Conservation (phyloP, 2,329 filamentous ascomycete species). For the Aureobasidium uvarum region DNA sequence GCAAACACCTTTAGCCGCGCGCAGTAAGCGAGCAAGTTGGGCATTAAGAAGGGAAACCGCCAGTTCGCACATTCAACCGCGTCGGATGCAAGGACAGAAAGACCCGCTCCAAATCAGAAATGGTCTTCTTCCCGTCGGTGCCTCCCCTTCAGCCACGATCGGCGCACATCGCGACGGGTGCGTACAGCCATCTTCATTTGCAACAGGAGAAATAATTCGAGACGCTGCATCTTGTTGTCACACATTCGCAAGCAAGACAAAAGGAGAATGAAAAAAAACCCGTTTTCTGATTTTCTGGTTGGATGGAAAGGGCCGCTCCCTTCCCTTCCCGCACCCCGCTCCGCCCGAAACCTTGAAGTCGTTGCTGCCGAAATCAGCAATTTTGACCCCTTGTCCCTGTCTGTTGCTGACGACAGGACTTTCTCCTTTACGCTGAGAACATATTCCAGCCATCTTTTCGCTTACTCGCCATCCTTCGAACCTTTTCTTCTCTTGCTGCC, state of each 20-base stretch:
- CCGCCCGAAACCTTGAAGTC: constrained; percentile 18
- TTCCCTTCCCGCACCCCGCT: constrained; percentile 4
- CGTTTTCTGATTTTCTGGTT: constrained; percentile 7
- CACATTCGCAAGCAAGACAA: neutral
- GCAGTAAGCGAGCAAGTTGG: constrained; percentile 17
- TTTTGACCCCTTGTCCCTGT: neutral
- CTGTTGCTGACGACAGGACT: neutral
- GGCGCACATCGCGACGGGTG: neutral
- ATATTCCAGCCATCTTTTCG: neutral
- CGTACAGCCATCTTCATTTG: neutral
- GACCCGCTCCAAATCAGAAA: constrained; percentile 16
- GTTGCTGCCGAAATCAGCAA: neutral
- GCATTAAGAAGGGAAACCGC: neutral
- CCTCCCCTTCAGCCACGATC: constrained; percentile 7
- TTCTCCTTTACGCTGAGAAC: neutral
- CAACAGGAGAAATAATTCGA: neutral
- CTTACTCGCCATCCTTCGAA: neutral
- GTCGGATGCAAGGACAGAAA: constrained; percentile 18
- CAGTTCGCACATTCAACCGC: constrained; percentile 1
- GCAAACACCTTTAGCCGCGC: constrained; percentile 13
- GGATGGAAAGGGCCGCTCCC: constrained; percentile 20
- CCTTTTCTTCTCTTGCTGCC: constrained; percentile 9
- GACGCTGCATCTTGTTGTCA: neutral
- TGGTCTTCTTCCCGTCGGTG: neutral
- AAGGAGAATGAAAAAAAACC: neutral